Evolutionary conservation across 179 eudicot species (phyloP).

Genomic region (Silene coronaria): DNA sequence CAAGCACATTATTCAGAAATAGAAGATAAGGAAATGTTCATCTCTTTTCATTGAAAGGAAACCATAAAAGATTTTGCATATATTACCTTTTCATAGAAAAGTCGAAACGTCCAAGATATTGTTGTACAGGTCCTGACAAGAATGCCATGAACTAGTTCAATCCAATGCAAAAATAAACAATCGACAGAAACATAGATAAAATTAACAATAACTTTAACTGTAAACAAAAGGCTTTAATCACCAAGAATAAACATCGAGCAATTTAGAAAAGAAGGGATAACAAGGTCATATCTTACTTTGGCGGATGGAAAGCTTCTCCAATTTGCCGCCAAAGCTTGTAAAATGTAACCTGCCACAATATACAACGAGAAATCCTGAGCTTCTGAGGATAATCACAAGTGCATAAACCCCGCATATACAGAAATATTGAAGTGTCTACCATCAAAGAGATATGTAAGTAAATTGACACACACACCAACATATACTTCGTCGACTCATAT

Average conservation of each 20-base stretch:
- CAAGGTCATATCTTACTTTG: slow-evolving; percentile 54
- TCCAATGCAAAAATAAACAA: not conserved
- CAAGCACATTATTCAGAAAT: not conserved
- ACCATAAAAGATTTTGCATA: slow-evolving; percentile 1
- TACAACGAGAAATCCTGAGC: slow-evolving; percentile 13
- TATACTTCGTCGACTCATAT: not conserved
- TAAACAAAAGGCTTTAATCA: not conserved
- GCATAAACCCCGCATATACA: not conserved
- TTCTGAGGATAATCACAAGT: not conserved
- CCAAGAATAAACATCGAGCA: not conserved
- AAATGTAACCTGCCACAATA: slow-evolving; percentile 61
- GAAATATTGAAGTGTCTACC: not conserved
- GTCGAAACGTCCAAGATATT: slow-evolving; percentile 92
- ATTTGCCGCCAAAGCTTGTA: slow-evolving; percentile 94
- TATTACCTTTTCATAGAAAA: slow-evolving; percentile 90
- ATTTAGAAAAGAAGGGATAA: slow-evolving; percentile 5
- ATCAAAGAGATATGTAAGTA: not conserved
- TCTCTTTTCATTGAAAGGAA: not conserved
- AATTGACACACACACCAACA: not conserved
- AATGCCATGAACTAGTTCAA: not conserved
- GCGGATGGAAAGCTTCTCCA: slow-evolving; percentile 93
- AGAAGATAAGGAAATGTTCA: not conserved
- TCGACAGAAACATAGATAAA: not conserved
- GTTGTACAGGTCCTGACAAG: slow-evolving; percentile 89
- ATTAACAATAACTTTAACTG: not conserved